Conservation (phyloP, 345 rosid species). For the Eucalyptus sp. region DNA sequence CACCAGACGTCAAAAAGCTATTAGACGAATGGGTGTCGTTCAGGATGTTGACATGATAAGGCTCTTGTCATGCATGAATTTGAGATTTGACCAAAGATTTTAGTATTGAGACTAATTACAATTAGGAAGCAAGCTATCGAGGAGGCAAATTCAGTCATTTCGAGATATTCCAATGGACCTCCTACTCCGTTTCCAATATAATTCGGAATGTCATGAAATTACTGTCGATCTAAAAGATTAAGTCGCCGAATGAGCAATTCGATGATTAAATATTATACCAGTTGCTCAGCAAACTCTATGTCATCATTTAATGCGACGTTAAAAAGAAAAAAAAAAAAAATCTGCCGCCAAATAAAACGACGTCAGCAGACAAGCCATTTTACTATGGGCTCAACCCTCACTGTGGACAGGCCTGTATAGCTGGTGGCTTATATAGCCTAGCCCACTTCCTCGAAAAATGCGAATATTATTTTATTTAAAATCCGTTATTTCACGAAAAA, state of each 20-base stretch:
- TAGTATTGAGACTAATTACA: not conserved
- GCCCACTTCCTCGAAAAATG: not conserved
- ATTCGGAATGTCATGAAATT: not conserved
- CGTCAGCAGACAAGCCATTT: not conserved
- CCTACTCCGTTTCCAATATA: not conserved
- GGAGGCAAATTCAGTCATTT: not conserved
- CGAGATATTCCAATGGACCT: not conserved
- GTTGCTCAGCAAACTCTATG: not conserved
- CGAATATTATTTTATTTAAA: not conserved
- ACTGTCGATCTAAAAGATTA: not conserved
- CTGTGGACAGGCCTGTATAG: not conserved
- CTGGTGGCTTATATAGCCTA: not conserved
- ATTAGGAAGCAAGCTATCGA: not conserved
- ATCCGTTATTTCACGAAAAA: not conserved
- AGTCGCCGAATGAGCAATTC: not conserved
- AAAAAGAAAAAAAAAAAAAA: not conserved
- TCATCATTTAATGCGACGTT: not conserved
- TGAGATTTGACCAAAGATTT: not conserved
- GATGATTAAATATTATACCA: not conserved
- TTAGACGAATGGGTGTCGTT: not conserved
- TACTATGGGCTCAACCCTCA: not conserved
- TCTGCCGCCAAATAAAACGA: not conserved
- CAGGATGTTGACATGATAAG: not conserved
- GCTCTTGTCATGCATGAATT: not conserved
- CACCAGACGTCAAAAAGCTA: not conserved